Conservation (phyloP, 371 early-diverging fungal genomes). For the Rhizopus arrhizus region DNA sequence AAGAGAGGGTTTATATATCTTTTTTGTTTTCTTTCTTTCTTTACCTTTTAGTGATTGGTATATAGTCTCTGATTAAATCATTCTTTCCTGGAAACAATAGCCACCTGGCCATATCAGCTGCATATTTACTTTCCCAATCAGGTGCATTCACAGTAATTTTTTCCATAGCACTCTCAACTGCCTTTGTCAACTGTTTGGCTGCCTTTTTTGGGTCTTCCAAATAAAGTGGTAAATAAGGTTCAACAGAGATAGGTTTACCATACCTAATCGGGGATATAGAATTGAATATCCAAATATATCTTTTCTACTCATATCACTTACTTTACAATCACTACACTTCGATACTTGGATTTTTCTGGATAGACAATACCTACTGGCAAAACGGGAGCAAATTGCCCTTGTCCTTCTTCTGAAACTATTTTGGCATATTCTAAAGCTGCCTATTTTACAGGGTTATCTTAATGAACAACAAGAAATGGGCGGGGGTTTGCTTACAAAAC, state of each 20-base stretch:
- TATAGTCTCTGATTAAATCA: constrained; percentile 48
- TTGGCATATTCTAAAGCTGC: constrained; percentile 59
- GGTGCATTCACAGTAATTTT: constrained; percentile 54
- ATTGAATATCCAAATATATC: not conserved
- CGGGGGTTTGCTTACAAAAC: constrained; percentile 39
- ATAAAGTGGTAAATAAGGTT: constrained; percentile 46
- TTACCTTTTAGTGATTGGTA: constrained; percentile 57
- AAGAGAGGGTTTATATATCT: not conserved
- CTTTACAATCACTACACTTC: constrained; percentile 56
- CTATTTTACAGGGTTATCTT: constrained; percentile 15
- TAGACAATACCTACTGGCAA: constrained; percentile 62
- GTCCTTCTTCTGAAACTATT: constrained; percentile 33
- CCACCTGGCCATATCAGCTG: constrained; percentile 54
- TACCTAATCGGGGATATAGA: constrained; percentile 30
- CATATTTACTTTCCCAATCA: constrained; percentile 54
- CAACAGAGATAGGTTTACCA: constrained; percentile 58
- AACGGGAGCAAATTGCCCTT: constrained; percentile 33
- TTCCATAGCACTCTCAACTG: constrained; percentile 39
- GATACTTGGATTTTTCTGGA: constrained; percentile 59
- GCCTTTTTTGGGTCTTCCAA: constrained; percentile 46
- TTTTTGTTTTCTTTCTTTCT: not conserved
- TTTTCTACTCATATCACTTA: constrained; percentile 22
- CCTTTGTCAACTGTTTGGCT: constrained; percentile 55
- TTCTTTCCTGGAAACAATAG: constrained; percentile 53
- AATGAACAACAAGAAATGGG: not conserved